Evolutionary conservation across 306 rosid genomes (phyloP).

Genomic region (barrel medic (Medicago truncatula)): DNA sequence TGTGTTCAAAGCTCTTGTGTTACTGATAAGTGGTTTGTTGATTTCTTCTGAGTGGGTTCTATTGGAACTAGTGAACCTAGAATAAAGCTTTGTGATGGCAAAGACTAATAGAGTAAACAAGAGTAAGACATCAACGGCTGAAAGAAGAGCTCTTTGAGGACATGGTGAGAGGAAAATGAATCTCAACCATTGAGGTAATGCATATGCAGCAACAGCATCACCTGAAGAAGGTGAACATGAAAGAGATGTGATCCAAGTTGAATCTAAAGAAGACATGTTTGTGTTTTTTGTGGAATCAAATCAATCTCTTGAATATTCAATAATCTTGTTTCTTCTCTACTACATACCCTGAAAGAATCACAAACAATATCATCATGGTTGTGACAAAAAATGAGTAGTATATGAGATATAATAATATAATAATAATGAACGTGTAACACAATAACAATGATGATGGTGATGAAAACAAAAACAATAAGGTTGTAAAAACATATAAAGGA

Average conservation of each 20-base stretch:
- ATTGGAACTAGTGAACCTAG: constrained; percentile 55
- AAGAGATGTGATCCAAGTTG: constrained; percentile 60
- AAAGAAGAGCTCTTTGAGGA: constrained; percentile 77
- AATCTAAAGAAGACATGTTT: constrained; percentile 51
- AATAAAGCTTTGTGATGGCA: constrained; percentile 60
- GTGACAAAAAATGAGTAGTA: neutral
- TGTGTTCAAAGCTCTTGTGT: constrained; percentile 23
- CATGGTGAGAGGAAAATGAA: constrained; percentile 85
- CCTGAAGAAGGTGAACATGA: constrained; percentile 63
- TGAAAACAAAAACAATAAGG: neutral
- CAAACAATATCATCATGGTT: neutral
- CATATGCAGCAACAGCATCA: constrained; percentile 34
- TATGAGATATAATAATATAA: neutral
- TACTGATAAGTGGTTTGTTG: constrained; percentile 58
- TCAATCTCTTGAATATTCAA: neutral
- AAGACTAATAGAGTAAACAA: constrained; percentile 56
- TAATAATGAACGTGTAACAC: neutral
- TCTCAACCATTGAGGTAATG: constrained; percentile 63
- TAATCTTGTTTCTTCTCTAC: neutral
- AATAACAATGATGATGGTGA: neutral
- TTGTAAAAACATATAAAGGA: neutral
- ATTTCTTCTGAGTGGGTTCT: constrained; percentile 46
- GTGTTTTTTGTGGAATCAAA: neutral
- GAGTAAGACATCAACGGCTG: constrained; percentile 59
- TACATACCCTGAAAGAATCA: constrained; percentile 9